Evolutionary conservation across 148 eudicot species (phyloP).

Genomic region (Chenopodium berlandieri): DNA sequence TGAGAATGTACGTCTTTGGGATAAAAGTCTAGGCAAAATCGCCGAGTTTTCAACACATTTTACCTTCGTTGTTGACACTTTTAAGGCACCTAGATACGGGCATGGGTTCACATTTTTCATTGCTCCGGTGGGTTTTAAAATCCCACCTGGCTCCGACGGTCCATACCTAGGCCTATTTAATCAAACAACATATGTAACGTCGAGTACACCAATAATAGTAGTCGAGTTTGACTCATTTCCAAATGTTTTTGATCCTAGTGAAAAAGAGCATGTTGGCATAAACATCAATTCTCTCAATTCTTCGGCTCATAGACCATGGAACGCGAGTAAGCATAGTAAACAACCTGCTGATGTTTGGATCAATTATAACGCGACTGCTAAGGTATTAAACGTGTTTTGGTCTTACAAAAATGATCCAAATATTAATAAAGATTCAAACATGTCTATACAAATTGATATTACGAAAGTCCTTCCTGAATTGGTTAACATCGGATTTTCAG

Average conservation of each 20-base stretch:
- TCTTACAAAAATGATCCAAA: slow-evolving; percentile 23
- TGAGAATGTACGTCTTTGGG: slow-evolving; percentile 34
- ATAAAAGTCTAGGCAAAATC: slow-evolving; percentile 21
- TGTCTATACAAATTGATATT: slow-evolving; percentile 43
- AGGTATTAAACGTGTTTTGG: slow-evolving; percentile 45
- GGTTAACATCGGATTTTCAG: slow-evolving; percentile 51
- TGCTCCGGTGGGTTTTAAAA: slow-evolving; percentile 38
- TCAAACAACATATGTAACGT: slow-evolving; percentile 33
- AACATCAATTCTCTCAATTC: slow-evolving; percentile 47
- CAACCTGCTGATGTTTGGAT: slow-evolving; percentile 44
- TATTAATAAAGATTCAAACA: slow-evolving; percentile 20
- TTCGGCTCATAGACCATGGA: slow-evolving; percentile 29
- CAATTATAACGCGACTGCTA: slow-evolving; percentile 32
- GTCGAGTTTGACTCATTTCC: slow-evolving; percentile 57
- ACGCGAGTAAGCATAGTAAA: slow-evolving; percentile 39
- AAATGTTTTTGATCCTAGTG: slow-evolving; percentile 42
- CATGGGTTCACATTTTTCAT: slow-evolving; percentile 51
- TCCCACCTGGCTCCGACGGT: slow-evolving; percentile 47
- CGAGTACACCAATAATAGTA: slow-evolving; percentile 30
- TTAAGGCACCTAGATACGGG: slow-evolving; percentile 19
- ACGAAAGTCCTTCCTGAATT: slow-evolving; percentile 36
- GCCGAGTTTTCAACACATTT: slow-evolving; percentile 57
- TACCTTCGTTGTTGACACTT: slow-evolving; percentile 42
- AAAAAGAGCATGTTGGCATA: slow-evolving; percentile 48
- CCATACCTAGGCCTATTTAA: slow-evolving; percentile 51